Evolutionary conservation across 1,139 yeast genomes (phyloP), one percentile per base, ranked within the genome.

Genomic region (Candida mesenterica): DNA sequence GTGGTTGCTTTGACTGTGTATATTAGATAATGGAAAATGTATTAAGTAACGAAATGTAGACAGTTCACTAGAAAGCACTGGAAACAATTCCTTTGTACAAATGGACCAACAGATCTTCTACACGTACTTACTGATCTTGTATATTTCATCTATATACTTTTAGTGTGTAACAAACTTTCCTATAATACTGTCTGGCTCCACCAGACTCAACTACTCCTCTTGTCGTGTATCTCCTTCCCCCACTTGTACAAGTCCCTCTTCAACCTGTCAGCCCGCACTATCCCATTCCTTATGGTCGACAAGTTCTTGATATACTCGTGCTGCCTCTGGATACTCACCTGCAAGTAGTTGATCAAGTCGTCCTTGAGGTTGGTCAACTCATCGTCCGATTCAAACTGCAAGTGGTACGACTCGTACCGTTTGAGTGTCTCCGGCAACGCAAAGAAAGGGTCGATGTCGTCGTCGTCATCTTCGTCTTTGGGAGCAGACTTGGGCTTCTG

Each of bases 291-390:
- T 31, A 92, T 75, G 28, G 71, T 75, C 16, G 77, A 68, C 55
- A 92, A 67, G 44, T 89, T 85, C 50, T 94, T 75, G 37, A 89
- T 82, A 55, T 84, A 90, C 59, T 92, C 97, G 55, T 87, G 90
- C 51, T 88, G 88, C 53, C 97, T 73, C 61, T 92, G 97, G 34
- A 88, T 68, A 43, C 75, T 66, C 30, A 70, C 74, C 45, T 70
- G 76, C 32, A 70, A 51, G 43, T 66, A 68, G 44, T 68, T 70
- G 33, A 67, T 59, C 42, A 70, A 57, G 31, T 70, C 75, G 36
- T 65, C 72, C 43, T 66, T 62, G n/a, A 66, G 48, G 13, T 42
- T 41, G 7, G 50, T 44, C 27, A 56, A 48, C 37, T 64, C 65
- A 33, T 61, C 64, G 35, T 53, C 57, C 12, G 45, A 40, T 15